Evolutionary conservation across 768 basidiomycete genomes (phyloP).

Genomic region (Mycena kentingensis): DNA sequence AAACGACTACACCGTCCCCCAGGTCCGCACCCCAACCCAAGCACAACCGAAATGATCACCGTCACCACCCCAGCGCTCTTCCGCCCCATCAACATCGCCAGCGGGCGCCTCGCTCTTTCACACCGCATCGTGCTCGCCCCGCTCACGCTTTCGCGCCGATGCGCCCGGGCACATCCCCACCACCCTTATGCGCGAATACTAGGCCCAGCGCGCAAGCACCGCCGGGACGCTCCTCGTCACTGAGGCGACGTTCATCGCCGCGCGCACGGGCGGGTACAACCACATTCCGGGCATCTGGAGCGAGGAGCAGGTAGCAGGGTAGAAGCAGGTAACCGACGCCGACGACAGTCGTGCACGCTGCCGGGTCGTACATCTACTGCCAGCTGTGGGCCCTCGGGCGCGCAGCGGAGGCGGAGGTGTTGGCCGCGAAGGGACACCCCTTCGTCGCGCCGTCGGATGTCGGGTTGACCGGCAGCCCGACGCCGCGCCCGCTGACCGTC

Average conservation of each 20-base stretch:
- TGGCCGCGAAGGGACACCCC: conserved; percentile 26
- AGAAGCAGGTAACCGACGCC: conserved; percentile 38
- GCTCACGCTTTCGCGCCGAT: conserved; percentile 34
- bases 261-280: conserved; percentile 26
- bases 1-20: too few species aligned
- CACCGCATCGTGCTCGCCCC: conserved; percentile 42
- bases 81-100: too few species aligned
- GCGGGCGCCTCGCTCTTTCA: not conserved
- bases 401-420: conserved; percentile 23
- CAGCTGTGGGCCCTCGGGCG: conserved; percentile 53
- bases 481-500: conserved; percentile 19
- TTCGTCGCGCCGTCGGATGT: conserved; percentile 32
- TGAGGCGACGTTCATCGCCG: conserved; percentile 44
- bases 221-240: conserved; percentile 42
- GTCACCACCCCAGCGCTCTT: too few species aligned
- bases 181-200: conserved; percentile 32
- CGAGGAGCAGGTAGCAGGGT: conserved; percentile 43
- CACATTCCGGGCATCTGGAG: conserved; percentile 43
- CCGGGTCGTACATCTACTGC: conserved; percentile 45
- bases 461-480: conserved; percentile 13
- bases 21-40: too few species aligned
- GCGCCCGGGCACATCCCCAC: conserved; percentile 26
- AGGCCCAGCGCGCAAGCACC: conserved; percentile 33
- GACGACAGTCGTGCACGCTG: conserved; percentile 40
- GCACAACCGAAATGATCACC: too few species aligned